Percentiles rank a stretch among this genome's conserved stretches.
phyloP scores from a whole-genome alignment of 169 alveolate species.

The Eimeria acervulina region DNA sequence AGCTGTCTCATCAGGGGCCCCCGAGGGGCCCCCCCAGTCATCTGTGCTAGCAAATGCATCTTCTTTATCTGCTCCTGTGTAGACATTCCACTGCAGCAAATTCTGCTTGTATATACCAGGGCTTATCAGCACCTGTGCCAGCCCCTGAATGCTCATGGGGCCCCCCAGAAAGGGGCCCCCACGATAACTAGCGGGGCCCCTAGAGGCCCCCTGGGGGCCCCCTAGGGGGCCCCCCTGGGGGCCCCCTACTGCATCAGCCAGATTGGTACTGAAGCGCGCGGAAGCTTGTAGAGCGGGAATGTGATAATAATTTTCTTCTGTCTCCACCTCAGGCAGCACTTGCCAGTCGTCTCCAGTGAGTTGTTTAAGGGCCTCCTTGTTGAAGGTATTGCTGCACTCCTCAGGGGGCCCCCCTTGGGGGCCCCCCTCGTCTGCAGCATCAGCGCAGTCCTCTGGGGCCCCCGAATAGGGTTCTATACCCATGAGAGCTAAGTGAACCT shows the following conservation, averaged over 20 bases:
- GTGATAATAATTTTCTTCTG: constrained; percentile 31
- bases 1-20: background rate
- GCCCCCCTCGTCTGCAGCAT: background rate
- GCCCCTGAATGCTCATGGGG: constrained; percentile 10
- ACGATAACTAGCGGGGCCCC: background rate
- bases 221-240: background rate
- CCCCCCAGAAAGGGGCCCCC: constrained; percentile 24
- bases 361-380: background rate
- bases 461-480: constrained; percentile 20
- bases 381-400: too few species aligned
- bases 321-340: constrained; percentile 16
- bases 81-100: constrained; percentile 60
- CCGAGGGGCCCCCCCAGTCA: background rate
- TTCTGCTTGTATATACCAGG: constrained; percentile 36
- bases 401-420: too few species aligned
- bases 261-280: constrained; percentile 25
- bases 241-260: background rate
- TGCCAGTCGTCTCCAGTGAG: background rate
- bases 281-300: constrained; percentile 38
- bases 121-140: constrained; percentile 17
- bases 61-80: constrained; percentile 37
- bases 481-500: constrained; percentile 28
- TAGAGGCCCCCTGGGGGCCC: background rate
- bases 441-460: background rate
- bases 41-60: constrained; percentile 17